Conservation (phyloP, 331 rosid species). For the Quercus phellos region DNA sequence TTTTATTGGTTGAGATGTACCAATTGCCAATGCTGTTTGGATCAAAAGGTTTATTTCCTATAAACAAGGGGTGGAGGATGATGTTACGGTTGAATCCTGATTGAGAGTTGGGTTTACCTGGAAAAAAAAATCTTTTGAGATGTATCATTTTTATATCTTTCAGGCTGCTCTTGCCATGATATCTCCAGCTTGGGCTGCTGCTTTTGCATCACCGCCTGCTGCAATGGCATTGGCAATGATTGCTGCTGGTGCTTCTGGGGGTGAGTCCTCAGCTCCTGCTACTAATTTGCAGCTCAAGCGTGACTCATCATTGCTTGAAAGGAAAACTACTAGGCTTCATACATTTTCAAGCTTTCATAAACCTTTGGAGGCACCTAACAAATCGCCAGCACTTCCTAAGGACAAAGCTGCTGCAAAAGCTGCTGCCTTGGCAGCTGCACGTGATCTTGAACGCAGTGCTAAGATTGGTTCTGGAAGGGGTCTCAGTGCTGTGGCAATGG, state of each 20-base stretch:
- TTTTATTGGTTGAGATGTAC: background rate
- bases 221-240: constrained; percentile 99
- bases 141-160: constrained; percentile 27
- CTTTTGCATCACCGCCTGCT: constrained; percentile 99
- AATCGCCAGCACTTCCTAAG: constrained; percentile 66
- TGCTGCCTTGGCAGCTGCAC: constrained; percentile 95
- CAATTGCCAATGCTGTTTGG: background rate
- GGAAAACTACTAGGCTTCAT: constrained; percentile 72
- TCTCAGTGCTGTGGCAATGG: constrained; percentile 99
- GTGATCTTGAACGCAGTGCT: constrained; percentile 78
- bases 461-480: constrained; percentile 98
- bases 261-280: constrained; percentile 61
- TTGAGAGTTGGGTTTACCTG: background rate
- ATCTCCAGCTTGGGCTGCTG: constrained; percentile 98
- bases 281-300: constrained; percentile 63
- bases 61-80: background rate
- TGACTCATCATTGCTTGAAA: constrained; percentile 76
- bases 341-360: constrained; percentile 95
- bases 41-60: background rate
- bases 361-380: constrained; percentile 53
- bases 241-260: constrained; percentile 97
- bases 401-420: constrained; percentile 95
- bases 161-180: constrained; percentile 92
- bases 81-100: background rate
- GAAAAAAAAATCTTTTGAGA: constrained; percentile 7